A percentile compares a stretch with the other conserved stretches of the same genome.
Conservation (phyloP, 2,329 filamentous ascomycete genomes). For the Aschersonia sp. region DNA sequence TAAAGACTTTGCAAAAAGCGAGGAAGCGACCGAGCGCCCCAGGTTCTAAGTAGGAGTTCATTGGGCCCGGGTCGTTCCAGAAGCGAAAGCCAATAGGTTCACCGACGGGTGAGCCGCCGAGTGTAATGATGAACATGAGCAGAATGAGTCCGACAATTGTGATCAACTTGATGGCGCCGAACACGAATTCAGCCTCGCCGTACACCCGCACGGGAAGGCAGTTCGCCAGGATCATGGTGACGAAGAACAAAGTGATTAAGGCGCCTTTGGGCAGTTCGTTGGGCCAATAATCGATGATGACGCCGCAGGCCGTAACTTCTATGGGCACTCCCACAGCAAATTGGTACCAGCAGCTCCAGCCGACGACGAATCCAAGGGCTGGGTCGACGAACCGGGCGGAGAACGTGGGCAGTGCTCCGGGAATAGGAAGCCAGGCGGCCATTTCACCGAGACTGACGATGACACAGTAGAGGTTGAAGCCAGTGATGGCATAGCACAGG, state of each 20-base stretch:
- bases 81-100: slow-evolving; percentile 30
- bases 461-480: slow-evolving; percentile 32
- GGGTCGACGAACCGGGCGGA: slow-evolving; percentile 32
- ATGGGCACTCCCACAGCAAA: slow-evolving; percentile 33
- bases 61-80: slow-evolving; percentile 26
- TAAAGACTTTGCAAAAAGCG: slow-evolving; percentile 29
- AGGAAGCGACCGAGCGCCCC: slow-evolving; percentile 25
- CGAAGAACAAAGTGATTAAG: slow-evolving; percentile 22
- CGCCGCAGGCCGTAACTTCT: slow-evolving; percentile 29
- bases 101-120: slow-evolving; percentile 28
- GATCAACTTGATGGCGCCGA: slow-evolving; percentile 32
- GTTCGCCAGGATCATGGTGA: slow-evolving; percentile 22
- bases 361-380: slow-evolving; percentile 31
- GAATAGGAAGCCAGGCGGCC: slow-evolving; percentile 45
- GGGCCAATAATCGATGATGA: slow-evolving; percentile 31
- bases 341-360: slow-evolving; percentile 38
- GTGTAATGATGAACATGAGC: slow-evolving; percentile 32
- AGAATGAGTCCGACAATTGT: slow-evolving; percentile 29
- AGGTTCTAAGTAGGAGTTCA: slow-evolving; percentile 23
- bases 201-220: slow-evolving; percentile 28
- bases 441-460: slow-evolving; percentile 40
- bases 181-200: slow-evolving; percentile 37
- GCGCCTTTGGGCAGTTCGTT: slow-evolving; percentile 12
- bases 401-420: slow-evolving; percentile 36
- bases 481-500: slow-evolving; percentile 26